Conservation (phyloP, 345 rosid genomes). For the Streptanthus diversifolius region DNA sequence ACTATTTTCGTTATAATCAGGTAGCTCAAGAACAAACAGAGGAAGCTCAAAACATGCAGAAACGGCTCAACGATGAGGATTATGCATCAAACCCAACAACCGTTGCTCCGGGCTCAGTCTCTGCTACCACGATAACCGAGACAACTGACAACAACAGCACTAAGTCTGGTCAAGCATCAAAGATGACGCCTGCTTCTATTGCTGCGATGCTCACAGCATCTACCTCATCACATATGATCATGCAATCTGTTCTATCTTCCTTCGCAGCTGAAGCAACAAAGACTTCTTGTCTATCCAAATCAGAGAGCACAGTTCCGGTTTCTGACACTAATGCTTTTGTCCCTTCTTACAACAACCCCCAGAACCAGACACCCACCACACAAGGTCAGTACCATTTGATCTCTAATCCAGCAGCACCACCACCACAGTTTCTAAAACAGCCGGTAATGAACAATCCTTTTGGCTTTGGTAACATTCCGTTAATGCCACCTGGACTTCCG, state of each 20-base stretch:
- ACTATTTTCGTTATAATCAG: slow-evolving; percentile 36
- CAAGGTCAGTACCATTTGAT: slow-evolving; percentile 63
- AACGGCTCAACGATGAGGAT: slow-evolving; percentile 54
- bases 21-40: slow-evolving; percentile 75
- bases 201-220: slow-evolving; percentile 99
- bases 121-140: slow-evolving; percentile 15
- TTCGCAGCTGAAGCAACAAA: slow-evolving; percentile 94
- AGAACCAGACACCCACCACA: slow-evolving; percentile 47
- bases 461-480: slow-evolving; percentile 54
- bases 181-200: slow-evolving; percentile 74
- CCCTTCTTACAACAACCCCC: slow-evolving; percentile 47
- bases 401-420: slow-evolving; percentile 49
- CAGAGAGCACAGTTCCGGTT: slow-evolving; percentile 41
- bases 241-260: slow-evolving; percentile 85
- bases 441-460: slow-evolving; percentile 52
- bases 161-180: slow-evolving; percentile 51
- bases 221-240: slow-evolving; percentile 83
- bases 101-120: slow-evolving; percentile 7
- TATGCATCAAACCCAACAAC: slow-evolving; percentile 39
- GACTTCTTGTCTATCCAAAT: slow-evolving; percentile 50
- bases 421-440: slow-evolving; percentile 56
- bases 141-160: slow-evolving; percentile 27
- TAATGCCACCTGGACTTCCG: slow-evolving; percentile 57
- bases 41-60: slow-evolving; percentile 69
- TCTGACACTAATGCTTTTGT: slow-evolving; percentile 46